Conservation (phyloP, 306 rosid species). For the Inga oerstediana region DNA sequence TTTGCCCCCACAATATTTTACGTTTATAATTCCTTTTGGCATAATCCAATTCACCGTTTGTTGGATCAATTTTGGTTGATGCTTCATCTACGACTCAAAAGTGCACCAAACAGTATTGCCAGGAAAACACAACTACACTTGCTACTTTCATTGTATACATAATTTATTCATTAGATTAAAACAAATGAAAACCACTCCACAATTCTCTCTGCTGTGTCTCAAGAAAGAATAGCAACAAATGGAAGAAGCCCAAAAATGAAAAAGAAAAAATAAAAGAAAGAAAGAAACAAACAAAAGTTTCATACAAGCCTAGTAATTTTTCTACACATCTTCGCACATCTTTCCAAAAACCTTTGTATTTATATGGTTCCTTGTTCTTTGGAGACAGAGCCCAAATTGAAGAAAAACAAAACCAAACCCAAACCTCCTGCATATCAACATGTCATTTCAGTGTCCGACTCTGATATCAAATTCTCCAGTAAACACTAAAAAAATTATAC, state of each 20-base stretch:
- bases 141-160: background rate
- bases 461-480: background rate
- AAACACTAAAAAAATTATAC: background rate
- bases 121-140: background rate
- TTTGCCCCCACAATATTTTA: background rate
- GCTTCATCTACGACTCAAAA: background rate
- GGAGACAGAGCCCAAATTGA: background rate
- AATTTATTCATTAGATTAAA: background rate
- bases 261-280: too few relatives aligned
- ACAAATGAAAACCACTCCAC: background rate
- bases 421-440: background rate
- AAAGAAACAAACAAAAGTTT: background rate
- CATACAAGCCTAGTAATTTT: background rate
- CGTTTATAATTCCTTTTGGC: background rate
- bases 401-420: conserved; percentile 4
- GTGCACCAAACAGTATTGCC: background rate
- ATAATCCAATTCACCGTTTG: background rate
- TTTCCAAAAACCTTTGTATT: background rate
- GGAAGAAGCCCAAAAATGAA: background rate
- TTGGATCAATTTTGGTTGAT: background rate
- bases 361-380: background rate
- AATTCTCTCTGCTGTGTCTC: background rate
- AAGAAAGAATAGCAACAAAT: background rate
- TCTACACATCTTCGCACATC: background rate
- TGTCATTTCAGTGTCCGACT: background rate